Evolutionary conservation across 2,329 filamentous ascomycete species (phyloP), one percentile per base, ranked within the genome.

Genomic region (Coniochaeta sp.): DNA sequence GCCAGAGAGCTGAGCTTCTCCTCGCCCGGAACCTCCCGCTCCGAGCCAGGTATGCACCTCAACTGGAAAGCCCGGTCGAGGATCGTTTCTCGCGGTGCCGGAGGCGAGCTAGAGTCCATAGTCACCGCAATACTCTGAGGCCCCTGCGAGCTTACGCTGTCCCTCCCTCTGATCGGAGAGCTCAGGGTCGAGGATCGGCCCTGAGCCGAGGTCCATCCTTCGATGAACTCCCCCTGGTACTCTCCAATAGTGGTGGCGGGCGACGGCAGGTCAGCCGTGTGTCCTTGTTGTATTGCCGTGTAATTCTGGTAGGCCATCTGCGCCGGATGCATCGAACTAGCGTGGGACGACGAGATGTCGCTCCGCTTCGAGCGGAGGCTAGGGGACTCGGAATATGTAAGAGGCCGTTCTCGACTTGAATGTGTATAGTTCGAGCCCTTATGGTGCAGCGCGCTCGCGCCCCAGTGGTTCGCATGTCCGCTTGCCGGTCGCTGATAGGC

Each of bases 61-160:
- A 88, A 72, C 65, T 86, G 83, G 65, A 89, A 88, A 0, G 86
- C 86, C 42, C 86, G 75, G 68, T 89, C 86, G n/a, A 88, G 71
- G 58, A 89, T 88, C 0, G 86, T 87, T 70, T 89, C 85, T 17
- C 85, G 78, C 2, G 81, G 82, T 0, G 71, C 73, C 1, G 81
- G 79, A 0, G 83, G 82, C 0, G 82, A 81, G 65, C 76, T 78
- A 1, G 79, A 78, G 44, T 78, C 73, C 2, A 75, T 65, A 9
- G 77, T 67, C 19, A 73, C 70, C 4, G 30, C 54, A 14, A 56
- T 34, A 24, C 24, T 38, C 54, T 38, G 54, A 19, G 76, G 75
- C 17, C 75, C 72, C 14, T 80, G 77, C 1, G 82, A 85, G 62
- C 80, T 75, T 56, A 85, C 74, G 65, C 83, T 85, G 52, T 80